These are phyloP conservation scores for Nicotiana sylvestris DNA, from an alignment of 257 asterid species.

Conservation along the genomic window DNA sequence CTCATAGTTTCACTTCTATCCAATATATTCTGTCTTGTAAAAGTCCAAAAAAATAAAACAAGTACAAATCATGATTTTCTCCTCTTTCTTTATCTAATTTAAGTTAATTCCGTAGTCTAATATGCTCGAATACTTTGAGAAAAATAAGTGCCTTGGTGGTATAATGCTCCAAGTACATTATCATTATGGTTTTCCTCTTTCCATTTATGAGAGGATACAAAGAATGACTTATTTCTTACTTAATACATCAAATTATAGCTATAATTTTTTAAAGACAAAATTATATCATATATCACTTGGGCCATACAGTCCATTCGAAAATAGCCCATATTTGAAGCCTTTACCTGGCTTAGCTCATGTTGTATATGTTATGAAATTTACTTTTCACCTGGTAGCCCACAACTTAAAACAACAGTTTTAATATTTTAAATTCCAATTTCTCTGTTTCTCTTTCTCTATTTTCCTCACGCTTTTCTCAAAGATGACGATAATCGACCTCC, in stretches of 20 bases:
- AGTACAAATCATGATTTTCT: not conserved
- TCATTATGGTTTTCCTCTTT: not conserved
- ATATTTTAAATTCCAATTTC: no score
- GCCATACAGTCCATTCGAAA: no score
- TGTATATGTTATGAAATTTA: no score
- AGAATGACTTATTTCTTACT: not conserved
- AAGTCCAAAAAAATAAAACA: not conserved
- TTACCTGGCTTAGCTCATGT: no score
- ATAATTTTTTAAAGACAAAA: not conserved
- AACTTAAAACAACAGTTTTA: no score
- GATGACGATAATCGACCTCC: no score
- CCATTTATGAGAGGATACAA: not conserved
- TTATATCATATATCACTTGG: no score
- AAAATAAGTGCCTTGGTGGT: not conserved
- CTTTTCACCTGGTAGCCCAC: no score
- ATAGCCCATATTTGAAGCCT: no score
- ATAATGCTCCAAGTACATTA: not conserved
- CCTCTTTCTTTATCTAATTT: not conserved
- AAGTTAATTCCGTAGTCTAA: not conserved
- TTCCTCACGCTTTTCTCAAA: no score
- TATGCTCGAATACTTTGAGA: not conserved
- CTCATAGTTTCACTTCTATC: not conserved
- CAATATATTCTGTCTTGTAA: not conserved
- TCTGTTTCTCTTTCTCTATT: no score
- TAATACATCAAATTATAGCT: not conserved